A percentile compares a stretch with the other conserved stretches of the same genome.
These are phyloP conservation scores for Acarospora socialis DNA, from an alignment of 2,329 filamentous ascomycete genomes.

Conservation along the genomic window DNA sequence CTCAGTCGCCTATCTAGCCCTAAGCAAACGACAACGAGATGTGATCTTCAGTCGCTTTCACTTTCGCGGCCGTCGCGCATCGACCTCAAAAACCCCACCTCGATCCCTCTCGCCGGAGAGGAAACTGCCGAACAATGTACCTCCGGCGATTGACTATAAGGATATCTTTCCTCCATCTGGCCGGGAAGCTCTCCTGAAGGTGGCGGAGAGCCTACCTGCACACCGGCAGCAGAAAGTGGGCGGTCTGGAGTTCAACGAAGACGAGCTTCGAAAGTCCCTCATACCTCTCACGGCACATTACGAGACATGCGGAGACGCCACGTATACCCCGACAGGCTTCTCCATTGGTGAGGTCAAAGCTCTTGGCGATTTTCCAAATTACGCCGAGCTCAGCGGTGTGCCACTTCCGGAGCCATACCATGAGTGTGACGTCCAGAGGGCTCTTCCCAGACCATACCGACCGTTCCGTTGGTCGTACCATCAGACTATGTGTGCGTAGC, in stretches of 20 bases:
- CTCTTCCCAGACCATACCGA: slow-evolving; percentile 59
- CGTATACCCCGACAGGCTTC: slow-evolving; percentile 54
- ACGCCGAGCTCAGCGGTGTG: slow-evolving; percentile 59
- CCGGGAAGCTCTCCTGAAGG: slow-evolving; percentile 30
- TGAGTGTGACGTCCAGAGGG: slow-evolving; percentile 54
- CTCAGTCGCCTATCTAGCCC: slow-evolving; percentile 11
- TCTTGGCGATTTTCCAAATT: slow-evolving; percentile 67
- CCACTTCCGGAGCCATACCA: slow-evolving; percentile 50
- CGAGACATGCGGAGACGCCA: slow-evolving; percentile 21
- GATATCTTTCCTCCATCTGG: slow-evolving; percentile 39
- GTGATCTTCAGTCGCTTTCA: slow-evolving; percentile 26
- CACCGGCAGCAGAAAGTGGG: slow-evolving; percentile 12
- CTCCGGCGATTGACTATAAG: slow-evolving; percentile 26
- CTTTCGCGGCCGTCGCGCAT: slow-evolving; percentile 27
- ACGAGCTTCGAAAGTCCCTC: slow-evolving; percentile 21
- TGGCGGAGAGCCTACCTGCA: slow-evolving; percentile 14
- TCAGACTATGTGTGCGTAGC: slow-evolving; percentile 71
- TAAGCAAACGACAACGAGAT: slow-evolving; percentile 23
- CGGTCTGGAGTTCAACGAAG: slow-evolving; percentile 17
- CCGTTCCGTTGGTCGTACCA: slow-evolving; percentile 77
- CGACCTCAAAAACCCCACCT: slow-evolving; percentile 38
- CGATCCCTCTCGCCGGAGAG: slow-evolving; percentile 39
- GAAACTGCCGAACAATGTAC: slow-evolving; percentile 21
- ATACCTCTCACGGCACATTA: slow-evolving; percentile 31
- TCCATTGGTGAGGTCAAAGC: slow-evolving; percentile 53